Percentiles rank a stretch among this genome's conserved stretches.
phyloP scores from a whole-genome alignment of 2,329 filamentous ascomycete genomes.

The Cladosporium colombiae region DNA sequence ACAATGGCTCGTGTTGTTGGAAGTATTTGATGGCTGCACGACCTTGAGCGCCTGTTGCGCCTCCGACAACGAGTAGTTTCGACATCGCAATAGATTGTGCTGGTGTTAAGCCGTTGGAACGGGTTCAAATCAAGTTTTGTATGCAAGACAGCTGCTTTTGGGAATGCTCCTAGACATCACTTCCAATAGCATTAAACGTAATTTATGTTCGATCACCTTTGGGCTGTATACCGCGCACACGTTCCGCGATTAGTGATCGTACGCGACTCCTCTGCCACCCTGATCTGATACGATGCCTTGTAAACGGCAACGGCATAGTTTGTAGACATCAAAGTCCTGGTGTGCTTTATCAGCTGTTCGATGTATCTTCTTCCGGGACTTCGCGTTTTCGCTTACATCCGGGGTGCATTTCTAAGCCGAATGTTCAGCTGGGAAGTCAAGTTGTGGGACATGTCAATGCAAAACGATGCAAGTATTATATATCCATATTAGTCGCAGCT shows the following conservation, averaged over 20 bases:
- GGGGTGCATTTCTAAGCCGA: slow-evolving; percentile 1
- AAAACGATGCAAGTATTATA: not conserved
- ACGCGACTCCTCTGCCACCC: not conserved
- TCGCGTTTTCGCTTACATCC: not conserved
- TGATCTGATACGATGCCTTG: not conserved
- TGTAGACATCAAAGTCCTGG: not conserved
- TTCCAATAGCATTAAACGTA: not conserved
- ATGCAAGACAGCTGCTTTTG: not conserved
- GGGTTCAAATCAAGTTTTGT: not conserved
- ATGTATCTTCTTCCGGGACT: not conserved
- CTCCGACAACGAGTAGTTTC: slow-evolving; percentile 27
- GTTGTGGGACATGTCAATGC: not conserved
- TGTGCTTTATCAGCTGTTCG: not conserved
- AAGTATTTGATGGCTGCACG: slow-evolving; percentile 23
- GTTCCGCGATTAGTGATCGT: not conserved
- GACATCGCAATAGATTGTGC: not conserved
- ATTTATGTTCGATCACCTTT: not conserved
- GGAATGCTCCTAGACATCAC: not conserved
- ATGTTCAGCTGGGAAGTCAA: not conserved
- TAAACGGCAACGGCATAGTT: not conserved
- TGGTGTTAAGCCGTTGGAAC: not conserved
- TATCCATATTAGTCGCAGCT: not conserved
- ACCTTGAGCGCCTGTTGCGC: slow-evolving; percentile 25
- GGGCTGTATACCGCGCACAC: not conserved
- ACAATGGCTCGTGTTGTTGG: slow-evolving; percentile 19